These are phyloP conservation scores for Ogataea zsoltii DNA, from an alignment of 805 yeast genomes.

Conservation along the genomic window DNA sequence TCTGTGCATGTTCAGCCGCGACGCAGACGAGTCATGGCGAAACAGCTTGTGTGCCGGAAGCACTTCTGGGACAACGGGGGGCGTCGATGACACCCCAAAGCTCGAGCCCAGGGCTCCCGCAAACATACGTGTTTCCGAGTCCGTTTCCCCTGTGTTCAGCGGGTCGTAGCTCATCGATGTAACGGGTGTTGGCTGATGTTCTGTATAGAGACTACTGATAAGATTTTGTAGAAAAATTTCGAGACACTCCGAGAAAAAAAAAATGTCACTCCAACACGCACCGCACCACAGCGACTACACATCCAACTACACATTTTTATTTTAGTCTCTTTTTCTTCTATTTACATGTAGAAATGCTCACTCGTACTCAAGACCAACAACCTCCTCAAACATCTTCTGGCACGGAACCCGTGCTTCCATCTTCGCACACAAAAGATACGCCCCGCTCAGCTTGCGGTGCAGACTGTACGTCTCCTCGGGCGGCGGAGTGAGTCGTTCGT, in stretches of 20 bases:
- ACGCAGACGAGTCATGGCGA: conserved; percentile 15
- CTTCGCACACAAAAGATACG: conserved; percentile 84
- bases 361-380: conserved; percentile 55
- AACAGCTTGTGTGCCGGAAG: conserved; percentile 5
- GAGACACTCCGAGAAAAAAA: no score
- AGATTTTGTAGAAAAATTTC: no score
- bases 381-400: conserved; percentile 69
- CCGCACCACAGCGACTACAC: no score
- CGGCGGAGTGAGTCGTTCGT: conserved; percentile 92
- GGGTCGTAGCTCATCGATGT: no score
- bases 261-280: no score
- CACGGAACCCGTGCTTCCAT: conserved; percentile 83
- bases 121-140: no score
- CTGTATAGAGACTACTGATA: no score
- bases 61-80: conserved; percentile 5
- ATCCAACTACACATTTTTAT: no score
- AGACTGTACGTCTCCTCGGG: conserved; percentile 98
- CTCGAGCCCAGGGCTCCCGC: no score
- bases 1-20: conserved; percentile 24
- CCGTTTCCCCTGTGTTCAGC: no score
- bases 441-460: conserved; percentile 94
- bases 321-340: neutral
- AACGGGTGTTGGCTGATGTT: no score
- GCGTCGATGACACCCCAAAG: conserved; percentile 5
- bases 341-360: neutral